Evolutionary conservation across 768 basidiomycete species (phyloP), one percentile per base, ranked within the genome.

Genomic region (Sutorius australiensis): DNA sequence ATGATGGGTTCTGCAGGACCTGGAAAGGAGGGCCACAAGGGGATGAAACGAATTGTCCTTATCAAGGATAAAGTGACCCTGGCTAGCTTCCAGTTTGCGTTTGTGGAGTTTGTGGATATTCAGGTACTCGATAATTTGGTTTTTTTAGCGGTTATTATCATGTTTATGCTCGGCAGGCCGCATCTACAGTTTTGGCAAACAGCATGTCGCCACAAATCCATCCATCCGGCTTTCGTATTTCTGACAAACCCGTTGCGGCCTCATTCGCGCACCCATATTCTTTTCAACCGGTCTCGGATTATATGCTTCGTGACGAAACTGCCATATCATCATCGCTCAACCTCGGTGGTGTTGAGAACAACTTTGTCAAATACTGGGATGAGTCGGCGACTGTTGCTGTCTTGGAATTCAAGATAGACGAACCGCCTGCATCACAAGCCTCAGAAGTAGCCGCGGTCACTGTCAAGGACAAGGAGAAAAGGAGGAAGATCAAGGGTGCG

Each of bases 231-330:
- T 98, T 98, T 72, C 80, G 91, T 8, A 95, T 98, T 43, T 89
- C 89, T 3, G 87, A 91, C 63, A 80, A 84, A 30, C 89, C 93
- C 1, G 89, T 94, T 11, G 94, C 94, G 10, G 86, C 88, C 8
- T 95, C 95, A 13, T 98, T 97, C 68, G 92, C 92, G 41, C 90
- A 94, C 70, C 84, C 89, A 1, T 86, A 90, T 63, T 92, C 94
- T 24, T 97, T 95, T 69, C 86, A 92, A 63, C 86, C 86, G 21
- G 77, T 91, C 21, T 77, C 84, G 19, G 87, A 92, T 58, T 78
- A 84, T 58, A 78, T 87, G 60, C 75, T 82, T 45, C 81, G 86
- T 31, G 91, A 93, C 62, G 91, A 92, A 55, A 81, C 87, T 12
- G 88, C 86, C 57, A 72, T 93, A 38, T 63, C 76, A 24, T 87